Conservation (phyloP, 345 rosid genomes). For the Viola odorata region DNA sequence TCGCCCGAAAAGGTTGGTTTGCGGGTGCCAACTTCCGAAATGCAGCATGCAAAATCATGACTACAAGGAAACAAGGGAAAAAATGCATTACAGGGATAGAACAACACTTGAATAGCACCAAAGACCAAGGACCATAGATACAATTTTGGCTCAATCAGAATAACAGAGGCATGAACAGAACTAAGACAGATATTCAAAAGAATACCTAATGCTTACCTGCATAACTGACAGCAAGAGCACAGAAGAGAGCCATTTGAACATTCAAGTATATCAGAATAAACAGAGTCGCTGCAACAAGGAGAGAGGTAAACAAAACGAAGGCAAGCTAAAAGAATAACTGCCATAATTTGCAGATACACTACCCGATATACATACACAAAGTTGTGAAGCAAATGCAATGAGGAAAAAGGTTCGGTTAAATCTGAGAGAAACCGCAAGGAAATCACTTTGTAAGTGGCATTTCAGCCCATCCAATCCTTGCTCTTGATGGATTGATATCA, state of each 20-base stretch:
- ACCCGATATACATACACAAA: background rate
- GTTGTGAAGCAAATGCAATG: background rate
- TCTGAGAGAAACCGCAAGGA: too few relatives aligned
- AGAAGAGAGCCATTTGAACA: constrained; percentile 82
- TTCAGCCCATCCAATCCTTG: too few relatives aligned
- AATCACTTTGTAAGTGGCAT: too few relatives aligned
- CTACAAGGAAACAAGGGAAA: constrained; percentile 25
- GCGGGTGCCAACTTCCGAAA: constrained; percentile 64
- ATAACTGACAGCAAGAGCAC: constrained; percentile 61
- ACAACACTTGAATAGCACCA: background rate
- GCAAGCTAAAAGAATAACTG: background rate
- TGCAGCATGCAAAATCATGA: constrained; percentile 71
- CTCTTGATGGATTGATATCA: too few relatives aligned
- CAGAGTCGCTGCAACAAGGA: constrained; percentile 56
- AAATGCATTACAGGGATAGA: background rate
- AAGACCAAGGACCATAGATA: background rate
- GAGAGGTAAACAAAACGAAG: constrained; percentile 8
- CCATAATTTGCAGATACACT: background rate
- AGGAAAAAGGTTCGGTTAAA: background rate
- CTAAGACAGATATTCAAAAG: background rate
- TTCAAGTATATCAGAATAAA: constrained; percentile 60
- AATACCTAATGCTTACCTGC: constrained; percentile 40
- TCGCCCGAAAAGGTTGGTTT: constrained; percentile 39
- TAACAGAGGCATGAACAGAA: background rate
- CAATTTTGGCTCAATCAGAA: background rate